Base-by-base conservation (phyloP, 2,329 filamentous ascomycete species). In the Oidium heveae region DNA sequence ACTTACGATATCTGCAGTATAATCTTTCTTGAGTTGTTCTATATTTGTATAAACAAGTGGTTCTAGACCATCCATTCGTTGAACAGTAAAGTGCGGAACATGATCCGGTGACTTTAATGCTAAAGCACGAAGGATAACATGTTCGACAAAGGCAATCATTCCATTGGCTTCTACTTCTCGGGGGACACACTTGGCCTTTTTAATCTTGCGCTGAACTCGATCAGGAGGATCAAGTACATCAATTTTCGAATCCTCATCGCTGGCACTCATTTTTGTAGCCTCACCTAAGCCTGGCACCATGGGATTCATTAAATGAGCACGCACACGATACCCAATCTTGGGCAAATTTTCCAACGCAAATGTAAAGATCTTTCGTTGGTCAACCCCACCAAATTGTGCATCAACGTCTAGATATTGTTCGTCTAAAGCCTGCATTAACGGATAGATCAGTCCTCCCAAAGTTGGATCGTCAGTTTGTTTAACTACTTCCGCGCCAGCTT, bases 401-500 rank as follows among this genome's bases (percentile, higher is more conserved):
- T 98, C 89, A 4, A 88, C 85, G 56, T 80, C 80, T 3, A 98
- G 72, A 71, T 95, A 80, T 54, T 63, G 58, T 70, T 96, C 89
- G 64, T 96, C 89, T 50, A 96, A 71, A 0, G 84, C 84, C 69
- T 96, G 91, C 69, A 98, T 80, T 51, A 93, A 73, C 0, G 86
- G 85, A 71, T 93, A 93, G 58, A 89, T 75, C 13, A 89, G 72
- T 0, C 84, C 85, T 55, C 75, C 79, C 55, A 93, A 66, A 2
- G 82, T 76, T 10, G 82, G 77, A 63, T 89, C 87, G 55, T 77
- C 76, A 3, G 82, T 79, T 71, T 96, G 87, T 74, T 96, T 96
- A 60, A 98, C 89, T 8, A 96, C 79, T 68, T 96, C 91, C 1
- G 86, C 84, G 41, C 89, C 89, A 0, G 89, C 88, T 68, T 86